Evolutionary conservation across 768 basidiomycete genomes (phyloP).

Genomic region (Leucocoprinus birnbaumii): DNA sequence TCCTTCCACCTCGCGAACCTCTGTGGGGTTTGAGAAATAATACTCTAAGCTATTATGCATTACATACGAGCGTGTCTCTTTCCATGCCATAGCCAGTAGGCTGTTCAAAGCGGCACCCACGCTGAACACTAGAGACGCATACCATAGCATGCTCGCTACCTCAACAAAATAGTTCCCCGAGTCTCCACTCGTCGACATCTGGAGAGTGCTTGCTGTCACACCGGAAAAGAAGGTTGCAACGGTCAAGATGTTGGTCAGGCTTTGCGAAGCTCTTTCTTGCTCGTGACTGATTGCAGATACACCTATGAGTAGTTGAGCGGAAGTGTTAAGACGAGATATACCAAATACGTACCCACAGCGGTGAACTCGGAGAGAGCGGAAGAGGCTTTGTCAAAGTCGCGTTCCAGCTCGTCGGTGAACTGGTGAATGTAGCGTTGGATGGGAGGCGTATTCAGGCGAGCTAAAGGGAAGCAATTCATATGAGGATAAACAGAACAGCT

Average conservation of each 20-base stretch:
- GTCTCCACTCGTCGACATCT: neutral
- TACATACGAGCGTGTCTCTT: slow-evolving; percentile 22
- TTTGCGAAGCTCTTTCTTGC: slow-evolving; percentile 3
- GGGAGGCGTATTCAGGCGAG: slow-evolving; percentile 2
- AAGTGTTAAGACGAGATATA: neutral
- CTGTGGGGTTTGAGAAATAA: neutral
- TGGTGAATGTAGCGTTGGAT: slow-evolving; percentile 8
- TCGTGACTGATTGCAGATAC: slow-evolving; percentile 9
- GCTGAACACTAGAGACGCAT: slow-evolving; percentile 21
- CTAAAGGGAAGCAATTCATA: neutral
- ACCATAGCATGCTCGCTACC: slow-evolving; percentile 23
- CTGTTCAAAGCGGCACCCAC: slow-evolving; percentile 24
- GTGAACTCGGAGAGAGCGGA: neutral
- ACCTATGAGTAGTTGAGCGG: neutral
- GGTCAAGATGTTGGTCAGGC: slow-evolving; percentile 1
- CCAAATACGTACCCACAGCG: neutral
- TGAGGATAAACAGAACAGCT: too few species aligned
- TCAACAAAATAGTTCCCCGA: neutral
- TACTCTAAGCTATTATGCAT: neutral
- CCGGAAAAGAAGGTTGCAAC: slow-evolving; percentile 9
- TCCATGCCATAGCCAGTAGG: slow-evolving; percentile 20
- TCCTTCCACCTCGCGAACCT: slow-evolving; percentile 3
- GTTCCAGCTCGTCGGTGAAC: neutral
- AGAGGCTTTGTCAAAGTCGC: neutral
- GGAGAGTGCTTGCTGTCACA: slow-evolving; percentile 1